Percentiles rank a stretch among this genome's conserved stretches.
These are phyloP conservation scores for Clitopilus passeckerianus DNA, from an alignment of 768 basidiomycete genomes.

Conservation along the genomic window DNA sequence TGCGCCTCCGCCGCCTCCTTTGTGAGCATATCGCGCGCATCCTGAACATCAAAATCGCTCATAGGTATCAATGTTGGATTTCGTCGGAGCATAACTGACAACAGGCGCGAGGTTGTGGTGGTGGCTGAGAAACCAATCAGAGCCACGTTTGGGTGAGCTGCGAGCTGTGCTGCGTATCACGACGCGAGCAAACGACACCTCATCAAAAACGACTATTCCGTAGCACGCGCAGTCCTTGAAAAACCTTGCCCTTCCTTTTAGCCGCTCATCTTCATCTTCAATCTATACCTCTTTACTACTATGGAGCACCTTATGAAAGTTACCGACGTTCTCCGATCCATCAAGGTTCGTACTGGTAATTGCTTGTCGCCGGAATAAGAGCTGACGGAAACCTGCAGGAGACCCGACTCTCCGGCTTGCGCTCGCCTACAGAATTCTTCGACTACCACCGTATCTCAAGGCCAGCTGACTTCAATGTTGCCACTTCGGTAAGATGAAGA, in stretches of 20 bases:
- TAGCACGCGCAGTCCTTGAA: slow-evolving; percentile 7
- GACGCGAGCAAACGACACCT: slow-evolving; percentile 9
- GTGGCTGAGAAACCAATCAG: slow-evolving; percentile 14
- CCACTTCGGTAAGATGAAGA: slow-evolving; percentile 54
- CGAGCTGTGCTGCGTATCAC: slow-evolving; percentile 10
- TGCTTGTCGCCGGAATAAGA: background rate
- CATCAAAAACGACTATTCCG: slow-evolving; percentile 2
- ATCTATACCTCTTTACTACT: slow-evolving; percentile 9
- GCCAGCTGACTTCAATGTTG: slow-evolving; percentile 76
- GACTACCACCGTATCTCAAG: slow-evolving; percentile 80
- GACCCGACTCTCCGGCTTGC: slow-evolving; percentile 70
- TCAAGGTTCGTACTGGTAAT: slow-evolving; percentile 49
- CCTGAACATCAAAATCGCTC: slow-evolving; percentile 75
- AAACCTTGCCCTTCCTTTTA: slow-evolving; percentile 10
- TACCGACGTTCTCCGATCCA: slow-evolving; percentile 62
- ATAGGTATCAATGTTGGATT: slow-evolving; percentile 73
- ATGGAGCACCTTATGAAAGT: slow-evolving; percentile 70
- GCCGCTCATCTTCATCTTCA: slow-evolving; percentile 7
- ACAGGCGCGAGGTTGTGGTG: slow-evolving; percentile 6
- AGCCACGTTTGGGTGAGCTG: slow-evolving; percentile 8
- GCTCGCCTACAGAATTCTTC: slow-evolving; percentile 75
- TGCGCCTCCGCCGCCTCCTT: slow-evolving; percentile 40
- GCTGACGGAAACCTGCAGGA: slow-evolving; percentile 42
- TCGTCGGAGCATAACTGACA: slow-evolving; percentile 61
- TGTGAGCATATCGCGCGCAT: slow-evolving; percentile 57